Evolutionary conservation across 768 basidiomycete genomes (phyloP).

Genomic region (Collybia mongolica): DNA sequence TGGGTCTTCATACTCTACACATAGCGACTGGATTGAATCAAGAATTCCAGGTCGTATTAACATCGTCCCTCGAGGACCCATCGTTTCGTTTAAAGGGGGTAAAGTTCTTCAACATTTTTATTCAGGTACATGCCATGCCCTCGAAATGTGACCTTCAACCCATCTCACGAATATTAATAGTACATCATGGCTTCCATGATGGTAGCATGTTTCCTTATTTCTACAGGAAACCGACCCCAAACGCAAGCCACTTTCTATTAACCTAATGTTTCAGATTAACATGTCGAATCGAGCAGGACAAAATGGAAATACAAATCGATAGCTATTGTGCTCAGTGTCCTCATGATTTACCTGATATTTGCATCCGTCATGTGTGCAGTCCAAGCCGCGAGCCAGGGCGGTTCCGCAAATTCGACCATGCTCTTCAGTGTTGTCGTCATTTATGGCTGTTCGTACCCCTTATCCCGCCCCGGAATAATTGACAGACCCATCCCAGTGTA

Average conservation of each 20-base stretch:
- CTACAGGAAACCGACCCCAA: constrained; percentile 93
- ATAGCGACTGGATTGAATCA: neutral
- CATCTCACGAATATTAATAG: constrained; percentile 29
- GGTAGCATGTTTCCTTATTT: constrained; percentile 88
- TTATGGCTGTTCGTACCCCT: constrained; percentile 60
- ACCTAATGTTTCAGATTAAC: neutral
- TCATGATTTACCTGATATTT: constrained; percentile 83
- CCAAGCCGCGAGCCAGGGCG: constrained; percentile 65
- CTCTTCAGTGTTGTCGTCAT: constrained; percentile 84
- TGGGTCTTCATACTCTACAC: constrained; percentile 34
- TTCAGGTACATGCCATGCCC: constrained; percentile 50
- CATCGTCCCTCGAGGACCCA: constrained; percentile 79
- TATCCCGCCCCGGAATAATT: neutral
- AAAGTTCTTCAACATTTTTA: constrained; percentile 69
- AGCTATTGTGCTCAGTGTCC: constrained; percentile 66
- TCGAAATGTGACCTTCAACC: neutral
- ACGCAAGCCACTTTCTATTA: constrained; percentile 46
- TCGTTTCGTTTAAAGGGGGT: constrained; percentile 66
- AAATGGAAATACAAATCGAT: constrained; percentile 85
- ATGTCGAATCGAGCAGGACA: constrained; percentile 39
- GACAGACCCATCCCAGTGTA: constrained; percentile 51
- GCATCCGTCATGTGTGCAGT: constrained; percentile 82
- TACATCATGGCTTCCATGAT: constrained; percentile 84
- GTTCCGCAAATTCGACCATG: constrained; percentile 69
- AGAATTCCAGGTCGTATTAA: constrained; percentile 69